phyloP scores from a whole-genome alignment of 2,329 filamentous ascomycete genomes.

The Phyllosticta citriasiana region DNA sequence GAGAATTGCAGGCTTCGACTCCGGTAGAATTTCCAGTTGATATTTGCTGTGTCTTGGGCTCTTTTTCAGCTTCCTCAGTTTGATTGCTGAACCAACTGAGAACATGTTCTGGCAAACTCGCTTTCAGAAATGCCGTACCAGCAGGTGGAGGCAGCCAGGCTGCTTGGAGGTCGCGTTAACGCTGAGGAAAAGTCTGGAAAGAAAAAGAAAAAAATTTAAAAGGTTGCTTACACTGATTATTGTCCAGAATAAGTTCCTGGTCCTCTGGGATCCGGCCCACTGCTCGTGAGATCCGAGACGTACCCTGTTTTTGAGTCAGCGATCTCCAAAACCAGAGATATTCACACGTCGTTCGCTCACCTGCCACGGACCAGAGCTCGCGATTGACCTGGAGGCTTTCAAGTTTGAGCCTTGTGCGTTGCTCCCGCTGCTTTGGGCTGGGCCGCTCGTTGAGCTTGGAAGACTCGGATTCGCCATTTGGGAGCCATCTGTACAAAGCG shows the following conservation, averaged over 20 bases:
- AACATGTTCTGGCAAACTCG: background rate
- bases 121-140: background rate
- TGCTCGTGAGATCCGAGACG: background rate
- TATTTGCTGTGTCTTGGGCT: background rate
- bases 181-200: background rate
- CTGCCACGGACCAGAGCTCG: background rate
- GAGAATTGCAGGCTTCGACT: background rate
- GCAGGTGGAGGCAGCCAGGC: background rate
- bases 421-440: background rate
- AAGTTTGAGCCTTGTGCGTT: background rate
- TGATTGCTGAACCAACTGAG: background rate
- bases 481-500: background rate
- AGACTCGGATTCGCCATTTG: background rate
- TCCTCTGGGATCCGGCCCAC: background rate
- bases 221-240: background rate
- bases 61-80: background rate
- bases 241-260: background rate
- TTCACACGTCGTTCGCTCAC: background rate
- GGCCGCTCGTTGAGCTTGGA: background rate
- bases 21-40: background rate
- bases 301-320: background rate
- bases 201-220: background rate
- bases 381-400: background rate
- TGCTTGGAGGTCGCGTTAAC: background rate
- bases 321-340: background rate